phyloP scores from a whole-genome alignment of 805 yeast species.

The Metschnikowia kofuensis region DNA sequence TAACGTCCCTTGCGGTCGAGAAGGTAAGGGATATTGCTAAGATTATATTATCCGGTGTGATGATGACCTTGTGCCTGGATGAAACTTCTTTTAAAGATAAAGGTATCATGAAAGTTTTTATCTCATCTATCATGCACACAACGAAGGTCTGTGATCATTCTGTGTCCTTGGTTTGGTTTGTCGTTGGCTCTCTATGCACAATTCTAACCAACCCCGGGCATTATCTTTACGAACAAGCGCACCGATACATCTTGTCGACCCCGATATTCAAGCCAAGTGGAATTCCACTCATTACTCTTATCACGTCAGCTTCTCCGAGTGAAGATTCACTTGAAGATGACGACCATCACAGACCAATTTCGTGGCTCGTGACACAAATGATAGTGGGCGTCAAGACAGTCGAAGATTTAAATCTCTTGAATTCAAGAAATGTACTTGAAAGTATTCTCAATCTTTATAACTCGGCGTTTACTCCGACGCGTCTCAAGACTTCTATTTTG shows the following conservation, averaged over 20 bases:
- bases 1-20: slow-evolving; percentile 43
- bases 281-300: slow-evolving; percentile 44
- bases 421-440: slow-evolving; percentile 59
- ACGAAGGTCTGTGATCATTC: slow-evolving; percentile 19
- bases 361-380: slow-evolving; percentile 62
- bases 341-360: slow-evolving; percentile 54
- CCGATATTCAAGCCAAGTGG: slow-evolving; percentile 43
- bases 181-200: slow-evolving; percentile 54
- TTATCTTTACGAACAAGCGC: slow-evolving; percentile 66
- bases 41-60: slow-evolving; percentile 43
- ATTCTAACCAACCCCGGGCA: slow-evolving; percentile 70
- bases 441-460: slow-evolving; percentile 56
- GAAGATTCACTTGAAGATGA: slow-evolving; percentile 35
- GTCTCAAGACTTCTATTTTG: slow-evolving; percentile 39
- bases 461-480: slow-evolving; percentile 42
- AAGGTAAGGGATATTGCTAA: slow-evolving; percentile 35
- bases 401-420: slow-evolving; percentile 53
- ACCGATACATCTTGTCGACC: slow-evolving; percentile 60
- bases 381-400: slow-evolving; percentile 42
- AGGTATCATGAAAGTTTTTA: slow-evolving; percentile 49
- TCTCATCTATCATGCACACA: slow-evolving; percentile 46
- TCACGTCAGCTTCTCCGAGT: slow-evolving; percentile 26
- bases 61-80: slow-evolving; percentile 37
- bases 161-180: slow-evolving; percentile 39
- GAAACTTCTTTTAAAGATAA: slow-evolving; percentile 50